Base-by-base conservation (phyloP, 2,329 filamentous ascomycete species). In the Emmonsia crescens region DNA sequence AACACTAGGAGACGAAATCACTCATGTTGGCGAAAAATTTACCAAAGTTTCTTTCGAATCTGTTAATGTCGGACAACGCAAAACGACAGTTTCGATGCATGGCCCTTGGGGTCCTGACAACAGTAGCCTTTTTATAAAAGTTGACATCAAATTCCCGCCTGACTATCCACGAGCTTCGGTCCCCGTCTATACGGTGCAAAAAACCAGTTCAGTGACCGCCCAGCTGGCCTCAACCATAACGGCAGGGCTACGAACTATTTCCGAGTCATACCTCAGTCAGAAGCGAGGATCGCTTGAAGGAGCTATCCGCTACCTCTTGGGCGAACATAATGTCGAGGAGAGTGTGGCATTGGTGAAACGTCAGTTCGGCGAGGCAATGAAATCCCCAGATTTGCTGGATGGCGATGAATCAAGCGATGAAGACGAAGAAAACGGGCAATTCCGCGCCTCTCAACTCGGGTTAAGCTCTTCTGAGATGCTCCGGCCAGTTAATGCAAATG, bases 371-470 rank as follows among this genome's bases (percentile, higher is more conserved):
- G 73, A 74, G 60, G 73, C 76, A 64, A 66, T 78, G 60, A 76
- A 79, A 64, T 74, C 76, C 52, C 73, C 77, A 16, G 72, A 77
- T 57, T 71, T 72, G 55, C 61, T 79, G 44, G 77, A 74, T 36
- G 88, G 89, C 62, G 90, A 94, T 66, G 93, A 89, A 66, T 96
- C 91, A 2, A 95, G 89, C 68, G 88, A 91, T 64, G 88, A 90
- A 63, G 89, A 92, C 66, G 89, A 92, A 62, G 75, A 77, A 62
- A 71, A 78, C 60, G 73, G 75, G 19, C 64, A 76, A 69, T 72
- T 72, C 61, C 74, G 76, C 60, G 75, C 72, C 27, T 75, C 78
- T 61, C 75, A 77, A 48, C 66, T 80, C 59, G 77, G 77, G 31
- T 74, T 77, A 71, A 78, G 79, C 64, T 79, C 74, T 33, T 77